phyloP scores from a whole-genome alignment of 2,329 filamentous ascomycete species.

The Alternaria longipes region DNA sequence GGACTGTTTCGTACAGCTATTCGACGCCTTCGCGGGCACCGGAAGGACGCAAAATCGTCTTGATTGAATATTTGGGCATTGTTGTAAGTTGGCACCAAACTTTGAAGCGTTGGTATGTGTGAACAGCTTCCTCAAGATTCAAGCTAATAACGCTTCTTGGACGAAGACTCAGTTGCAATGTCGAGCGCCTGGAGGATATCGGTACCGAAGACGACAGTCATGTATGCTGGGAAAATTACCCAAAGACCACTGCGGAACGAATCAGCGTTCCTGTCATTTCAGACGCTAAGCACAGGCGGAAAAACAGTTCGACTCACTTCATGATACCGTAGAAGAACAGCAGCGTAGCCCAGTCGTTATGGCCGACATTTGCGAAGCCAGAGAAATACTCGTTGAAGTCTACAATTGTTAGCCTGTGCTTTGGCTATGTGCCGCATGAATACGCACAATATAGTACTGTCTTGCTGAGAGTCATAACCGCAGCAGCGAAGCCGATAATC shows the following conservation, averaged over 20 bases:
- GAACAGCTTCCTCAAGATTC: not conserved
- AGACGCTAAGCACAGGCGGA: not conserved
- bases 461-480: constrained; percentile 73
- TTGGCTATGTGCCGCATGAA: constrained; percentile 20
- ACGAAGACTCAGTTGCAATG: constrained; percentile 48
- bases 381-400: constrained; percentile 69
- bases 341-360: constrained; percentile 65
- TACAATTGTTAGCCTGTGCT: constrained; percentile 37
- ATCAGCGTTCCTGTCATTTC: constrained; percentile 14
- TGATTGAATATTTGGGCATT: not conserved
- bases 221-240: constrained; percentile 70
- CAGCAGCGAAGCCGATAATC: constrained; percentile 66
- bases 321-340: constrained; percentile 71
- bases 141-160: constrained; percentile 39
- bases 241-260: constrained; percentile 64
- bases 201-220: constrained; percentile 66
- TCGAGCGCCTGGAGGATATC: constrained; percentile 70
- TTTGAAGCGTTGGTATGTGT: not conserved
- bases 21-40: not conserved
- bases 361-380: constrained; percentile 68
- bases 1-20: not conserved
- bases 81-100: not conserved
- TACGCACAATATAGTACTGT: constrained; percentile 71
- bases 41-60: constrained; percentile 4
- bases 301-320: constrained; percentile 62